A percentile compares a stretch with the other conserved stretches of the same genome.
Conservation (phyloP, 768 basidiomycete genomes). For the Baorangia bicolor region DNA sequence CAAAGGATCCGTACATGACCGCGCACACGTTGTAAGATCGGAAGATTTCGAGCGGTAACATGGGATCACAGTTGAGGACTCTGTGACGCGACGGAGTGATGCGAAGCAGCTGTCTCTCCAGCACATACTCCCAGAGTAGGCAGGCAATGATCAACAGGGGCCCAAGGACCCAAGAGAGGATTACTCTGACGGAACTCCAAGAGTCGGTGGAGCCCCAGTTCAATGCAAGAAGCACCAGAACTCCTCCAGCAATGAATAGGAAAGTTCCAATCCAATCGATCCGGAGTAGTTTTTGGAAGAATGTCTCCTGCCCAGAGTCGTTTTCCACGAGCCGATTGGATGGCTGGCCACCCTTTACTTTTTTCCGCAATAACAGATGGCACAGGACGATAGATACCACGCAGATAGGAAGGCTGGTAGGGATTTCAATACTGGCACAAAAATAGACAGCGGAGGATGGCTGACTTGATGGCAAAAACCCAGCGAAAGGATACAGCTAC, state of each 20-base stretch:
- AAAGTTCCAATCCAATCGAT: neutral
- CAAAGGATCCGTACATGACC: neutral
- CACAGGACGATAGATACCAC: neutral
- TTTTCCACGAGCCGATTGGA: neutral
- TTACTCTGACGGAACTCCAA: neutral
- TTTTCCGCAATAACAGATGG: neutral
- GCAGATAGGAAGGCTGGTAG: neutral
- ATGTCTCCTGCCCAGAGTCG: neutral
- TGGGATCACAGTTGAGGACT: neutral
- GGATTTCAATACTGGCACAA: neutral
- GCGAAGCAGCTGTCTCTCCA: neutral
- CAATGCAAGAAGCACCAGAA: neutral
- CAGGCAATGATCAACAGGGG: neutral
- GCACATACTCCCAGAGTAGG: neutral
- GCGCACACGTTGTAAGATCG: neutral
- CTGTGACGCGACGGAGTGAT: neutral
- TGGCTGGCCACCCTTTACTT: neutral
- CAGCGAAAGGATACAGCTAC: neutral
- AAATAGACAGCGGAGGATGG: no score
- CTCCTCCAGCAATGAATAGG: neutral
- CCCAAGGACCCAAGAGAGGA: neutral
- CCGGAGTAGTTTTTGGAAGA: neutral
- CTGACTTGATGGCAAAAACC: neutral
- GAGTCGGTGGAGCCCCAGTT: neutral
- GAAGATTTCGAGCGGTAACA: neutral